Evolutionary conservation across 106 monocot species (phyloP), one percentile per base, ranked within the genome.

Genomic region (Apostasia ramifera): DNA sequence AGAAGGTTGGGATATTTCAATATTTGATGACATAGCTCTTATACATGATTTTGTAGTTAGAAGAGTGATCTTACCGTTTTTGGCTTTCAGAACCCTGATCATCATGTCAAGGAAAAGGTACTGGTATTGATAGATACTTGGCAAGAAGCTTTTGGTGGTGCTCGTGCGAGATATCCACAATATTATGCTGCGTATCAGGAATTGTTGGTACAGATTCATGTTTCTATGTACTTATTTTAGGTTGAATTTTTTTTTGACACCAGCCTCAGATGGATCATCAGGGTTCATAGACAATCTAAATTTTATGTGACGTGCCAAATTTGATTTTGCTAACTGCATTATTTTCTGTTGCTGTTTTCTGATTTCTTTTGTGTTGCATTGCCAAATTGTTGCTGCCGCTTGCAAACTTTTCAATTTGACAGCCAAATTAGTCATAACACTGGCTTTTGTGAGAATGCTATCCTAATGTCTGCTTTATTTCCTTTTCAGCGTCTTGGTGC

Each of bases 141-240:
- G 94, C 94, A 94, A 82, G 94, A 94, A 82, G 78, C 85, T 69
- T 94, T 94, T 77, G 87, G 94, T 73, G 94, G 94, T 8, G 45
- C 94, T 68, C 76, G 82, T 37, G 90, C 84, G 63, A 90, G 85
- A 85, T 94, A 90, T 83, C 82, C 90, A 54, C 90, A 87, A 67
- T 94, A 91, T 62, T 87, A 90, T 81, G 74, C 74, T 60, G 78
- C 87, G 63, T 90, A 94, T 71, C 94, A 94, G 67, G 87, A 87
- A 50, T 68, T 94, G n/a, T 58, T 83, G 84, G 94, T 94, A 85
- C 63, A 63, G 11, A 49, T 75, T 70, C 10, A 37, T 65, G 43
- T 10, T 45, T 47, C 7, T 37, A 26, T 26, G 26, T 26, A 26
- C 26, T 26, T 26, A 26, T 26, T 26, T 26, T 26, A 26, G 26